These are phyloP conservation scores for Paralagenidium karlingii DNA, from an alignment of 352 stramenopile genomes.

Conservation along the genomic window DNA sequence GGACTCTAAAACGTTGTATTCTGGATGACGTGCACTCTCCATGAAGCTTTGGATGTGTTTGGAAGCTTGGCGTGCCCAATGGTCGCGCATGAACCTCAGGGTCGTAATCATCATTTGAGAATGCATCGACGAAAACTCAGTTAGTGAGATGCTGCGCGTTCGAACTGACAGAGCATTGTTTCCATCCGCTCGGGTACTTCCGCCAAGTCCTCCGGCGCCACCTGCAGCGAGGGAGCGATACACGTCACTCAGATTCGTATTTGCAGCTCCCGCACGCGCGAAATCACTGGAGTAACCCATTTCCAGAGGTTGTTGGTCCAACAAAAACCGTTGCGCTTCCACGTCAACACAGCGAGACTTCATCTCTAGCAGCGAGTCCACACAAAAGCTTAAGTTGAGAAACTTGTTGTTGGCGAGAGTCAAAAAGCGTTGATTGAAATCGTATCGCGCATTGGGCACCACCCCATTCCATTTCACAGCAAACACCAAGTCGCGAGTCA, in stretches of 20 bases:
- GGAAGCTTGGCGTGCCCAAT: slow-evolving; percentile 52
- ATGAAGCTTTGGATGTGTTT: slow-evolving; percentile 67
- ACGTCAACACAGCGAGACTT: slow-evolving; percentile 54
- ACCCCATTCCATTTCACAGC: background rate
- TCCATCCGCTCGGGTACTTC: background rate
- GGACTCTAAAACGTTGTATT: slow-evolving; percentile 50
- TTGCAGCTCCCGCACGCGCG: no score
- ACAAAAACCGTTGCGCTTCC: slow-evolving; percentile 35
- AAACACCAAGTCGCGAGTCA: background rate
- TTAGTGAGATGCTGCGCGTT: slow-evolving; percentile 39
- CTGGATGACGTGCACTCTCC: slow-evolving; percentile 24
- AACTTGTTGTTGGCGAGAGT: slow-evolving; percentile 47
- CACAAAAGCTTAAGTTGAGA: slow-evolving; percentile 51
- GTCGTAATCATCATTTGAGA: slow-evolving; percentile 55
- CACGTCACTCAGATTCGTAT: slow-evolving; percentile 39
- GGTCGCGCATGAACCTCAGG: slow-evolving; percentile 65
- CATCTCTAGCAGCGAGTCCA: slow-evolving; percentile 64
- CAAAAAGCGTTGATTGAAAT: slow-evolving; percentile 60
- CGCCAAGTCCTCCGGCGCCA: background rate
- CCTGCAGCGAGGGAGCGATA: slow-evolving; percentile 8
- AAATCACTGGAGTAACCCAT: no score
- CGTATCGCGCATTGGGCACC: slow-evolving; percentile 21
- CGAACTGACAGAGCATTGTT: background rate
- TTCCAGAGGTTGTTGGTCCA: slow-evolving; percentile 55
- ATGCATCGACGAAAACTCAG: slow-evolving; percentile 57